These are phyloP conservation scores for Komagataea norvegica DNA, from an alignment of 1,139 yeast genomes.

Conservation along the genomic window DNA sequence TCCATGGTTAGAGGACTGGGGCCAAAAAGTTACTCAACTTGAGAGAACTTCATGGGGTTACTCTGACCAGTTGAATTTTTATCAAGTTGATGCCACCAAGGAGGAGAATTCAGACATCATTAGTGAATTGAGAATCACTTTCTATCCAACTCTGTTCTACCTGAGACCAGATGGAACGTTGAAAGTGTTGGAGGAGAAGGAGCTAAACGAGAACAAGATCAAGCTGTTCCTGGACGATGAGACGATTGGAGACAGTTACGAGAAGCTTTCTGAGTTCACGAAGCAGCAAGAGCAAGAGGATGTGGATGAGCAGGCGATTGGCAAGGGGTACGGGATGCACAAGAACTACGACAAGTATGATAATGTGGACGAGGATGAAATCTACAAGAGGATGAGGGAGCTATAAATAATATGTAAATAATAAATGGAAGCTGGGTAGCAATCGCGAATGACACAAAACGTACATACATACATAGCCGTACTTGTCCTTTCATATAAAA, in stretches of 20 bases:
- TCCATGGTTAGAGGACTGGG: slow-evolving; percentile 25
- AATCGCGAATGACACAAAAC: background rate
- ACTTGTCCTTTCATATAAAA: no score
- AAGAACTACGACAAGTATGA: slow-evolving; percentile 5
- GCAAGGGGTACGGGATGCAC: slow-evolving; percentile 1
- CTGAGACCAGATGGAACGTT: slow-evolving; percentile 9
- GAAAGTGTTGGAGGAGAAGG: slow-evolving; percentile 12
- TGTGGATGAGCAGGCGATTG: slow-evolving; percentile 3
- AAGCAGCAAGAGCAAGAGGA: slow-evolving; percentile 9
- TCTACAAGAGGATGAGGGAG: slow-evolving; percentile 19
- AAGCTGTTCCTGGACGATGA: slow-evolving; percentile 14
- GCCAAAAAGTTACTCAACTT: slow-evolving; percentile 16
- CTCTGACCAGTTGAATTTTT: slow-evolving; percentile 12
- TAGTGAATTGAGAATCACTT: slow-evolving; percentile 18
- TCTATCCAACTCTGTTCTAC: slow-evolving; percentile 20
- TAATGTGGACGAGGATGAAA: slow-evolving; percentile 17
- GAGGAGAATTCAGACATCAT: slow-evolving; percentile 16
- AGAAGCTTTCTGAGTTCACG: slow-evolving; percentile 10
- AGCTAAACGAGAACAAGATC: slow-evolving; percentile 13
- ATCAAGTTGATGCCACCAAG: slow-evolving; percentile 17
- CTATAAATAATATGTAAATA: slow-evolving; percentile 8
- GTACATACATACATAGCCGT: no score
- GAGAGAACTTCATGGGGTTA: slow-evolving; percentile 17
- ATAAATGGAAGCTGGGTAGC: no score
- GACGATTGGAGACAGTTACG: slow-evolving; percentile 17